Evolutionary conservation across 169 alveolate genomes (phyloP).

Genomic region (Miamiensis avidus): DNA sequence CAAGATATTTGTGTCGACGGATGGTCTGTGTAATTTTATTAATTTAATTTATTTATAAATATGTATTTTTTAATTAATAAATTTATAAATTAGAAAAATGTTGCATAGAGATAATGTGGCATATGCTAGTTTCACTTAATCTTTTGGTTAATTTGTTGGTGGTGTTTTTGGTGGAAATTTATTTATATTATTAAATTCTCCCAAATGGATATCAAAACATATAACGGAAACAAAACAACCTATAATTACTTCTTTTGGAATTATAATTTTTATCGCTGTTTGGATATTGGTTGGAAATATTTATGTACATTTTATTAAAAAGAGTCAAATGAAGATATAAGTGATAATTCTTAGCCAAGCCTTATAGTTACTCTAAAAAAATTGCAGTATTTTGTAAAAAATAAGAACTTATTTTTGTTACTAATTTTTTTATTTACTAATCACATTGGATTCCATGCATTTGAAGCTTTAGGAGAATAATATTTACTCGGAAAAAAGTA

Average conservation of each 20-base stretch:
- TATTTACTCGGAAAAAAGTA: neutral
- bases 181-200: conserved; percentile 9
- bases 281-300: conserved; percentile 1
- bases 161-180: neutral
- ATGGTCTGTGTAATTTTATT: conserved; percentile 8
- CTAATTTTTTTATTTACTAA: neutral
- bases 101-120: conserved; percentile 19
- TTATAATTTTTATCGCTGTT: neutral
- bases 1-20: conserved; percentile 26
- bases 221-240: neutral
- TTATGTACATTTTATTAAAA: neutral
- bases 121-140: conserved; percentile 19
- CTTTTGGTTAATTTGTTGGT: conserved; percentile 16
- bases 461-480: neutral
- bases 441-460: neutral
- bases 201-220: neutral
- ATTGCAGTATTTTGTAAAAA: no score
- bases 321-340: neutral
- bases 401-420: no score
- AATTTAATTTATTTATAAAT: no score
- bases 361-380: neutral
- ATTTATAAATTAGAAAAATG: neutral
- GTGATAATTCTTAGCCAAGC: neutral
- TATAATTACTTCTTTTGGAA: neutral
- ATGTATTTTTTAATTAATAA: no score